phyloP scores from a whole-genome alignment of 129 eudicot species.

The Escallonia rubra region DNA sequence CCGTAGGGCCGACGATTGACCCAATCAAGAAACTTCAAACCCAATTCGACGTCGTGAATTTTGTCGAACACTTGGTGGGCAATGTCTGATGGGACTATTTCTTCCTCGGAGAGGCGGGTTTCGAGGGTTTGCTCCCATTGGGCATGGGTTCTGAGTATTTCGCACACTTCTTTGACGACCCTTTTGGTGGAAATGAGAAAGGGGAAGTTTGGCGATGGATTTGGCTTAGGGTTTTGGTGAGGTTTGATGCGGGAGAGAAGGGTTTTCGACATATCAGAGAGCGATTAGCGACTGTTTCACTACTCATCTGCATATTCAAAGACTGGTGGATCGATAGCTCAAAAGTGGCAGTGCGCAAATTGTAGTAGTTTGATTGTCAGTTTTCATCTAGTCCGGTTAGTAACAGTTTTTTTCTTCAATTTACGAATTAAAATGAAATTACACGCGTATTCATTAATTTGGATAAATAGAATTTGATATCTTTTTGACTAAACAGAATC shows the following conservation, averaged over 20 bases:
- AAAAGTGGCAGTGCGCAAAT: too few relatives aligned
- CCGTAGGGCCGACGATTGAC: conserved; percentile 43
- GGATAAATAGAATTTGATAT: too few relatives aligned
- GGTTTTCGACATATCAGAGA: conserved; percentile 61
- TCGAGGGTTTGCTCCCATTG: conserved; percentile 67
- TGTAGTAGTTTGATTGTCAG: too few relatives aligned
- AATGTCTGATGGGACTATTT: conserved; percentile 66
- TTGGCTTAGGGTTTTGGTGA: conserved; percentile 30
- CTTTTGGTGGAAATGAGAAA: conserved; percentile 27
- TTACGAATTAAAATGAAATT: too few relatives aligned
- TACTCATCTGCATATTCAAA: too few relatives aligned
- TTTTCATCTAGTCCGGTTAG: too few relatives aligned
- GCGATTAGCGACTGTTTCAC: too few relatives aligned
- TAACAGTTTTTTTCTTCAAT: too few relatives aligned
- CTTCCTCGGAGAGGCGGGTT: conserved; percentile 39
- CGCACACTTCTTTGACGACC: conserved; percentile 42
- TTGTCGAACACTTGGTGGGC: conserved; percentile 83
- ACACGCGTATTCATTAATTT: too few relatives aligned
- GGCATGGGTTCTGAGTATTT: conserved; percentile 46
- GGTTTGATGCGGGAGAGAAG: conserved; percentile 74
- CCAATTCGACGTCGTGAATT: conserved; percentile 44
- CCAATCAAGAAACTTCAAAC: conserved; percentile 55
- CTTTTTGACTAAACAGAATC: too few relatives aligned
- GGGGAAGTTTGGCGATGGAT: conserved; percentile 12
- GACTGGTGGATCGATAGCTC: too few relatives aligned